These are phyloP conservation scores for Heliamphora pulchella DNA, from an alignment of 179 eudicot species.

Conservation along the genomic window DNA sequence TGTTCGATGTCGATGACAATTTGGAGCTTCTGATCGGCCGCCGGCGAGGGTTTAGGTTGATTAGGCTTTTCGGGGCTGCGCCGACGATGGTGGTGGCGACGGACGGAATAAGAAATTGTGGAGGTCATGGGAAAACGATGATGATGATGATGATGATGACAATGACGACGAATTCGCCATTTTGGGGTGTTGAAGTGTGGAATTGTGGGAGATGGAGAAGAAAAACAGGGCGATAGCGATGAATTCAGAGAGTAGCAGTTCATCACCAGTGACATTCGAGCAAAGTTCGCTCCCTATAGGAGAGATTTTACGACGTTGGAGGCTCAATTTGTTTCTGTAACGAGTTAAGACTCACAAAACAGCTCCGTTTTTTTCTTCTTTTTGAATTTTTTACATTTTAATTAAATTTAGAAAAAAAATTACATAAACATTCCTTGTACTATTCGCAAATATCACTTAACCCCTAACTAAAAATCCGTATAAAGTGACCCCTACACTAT, in stretches of 20 bases:
- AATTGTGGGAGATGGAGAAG: neutral
- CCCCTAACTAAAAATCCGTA: too few species aligned
- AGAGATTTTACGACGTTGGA: too few species aligned
- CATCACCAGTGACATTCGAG: too few species aligned
- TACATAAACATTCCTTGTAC: too few species aligned
- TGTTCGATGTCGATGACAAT: slow-evolving; percentile 38
- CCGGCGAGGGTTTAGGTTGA: slow-evolving; percentile 19
- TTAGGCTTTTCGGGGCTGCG: slow-evolving; percentile 19
- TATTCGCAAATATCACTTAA: too few species aligned
- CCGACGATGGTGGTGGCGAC: slow-evolving; percentile 37
- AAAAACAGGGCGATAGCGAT: neutral
- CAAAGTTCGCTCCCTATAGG: too few species aligned
- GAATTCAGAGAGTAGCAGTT: neutral
- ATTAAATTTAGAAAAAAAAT: too few species aligned
- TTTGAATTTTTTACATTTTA: too few species aligned
- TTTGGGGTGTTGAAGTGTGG: neutral
- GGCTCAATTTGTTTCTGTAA: too few species aligned
- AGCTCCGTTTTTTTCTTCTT: too few species aligned
- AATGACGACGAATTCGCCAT: neutral
- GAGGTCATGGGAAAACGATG: neutral
- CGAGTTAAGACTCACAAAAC: too few species aligned
- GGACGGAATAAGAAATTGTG: slow-evolving; percentile 32
- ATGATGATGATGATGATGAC: neutral
- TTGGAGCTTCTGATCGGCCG: slow-evolving; percentile 35
- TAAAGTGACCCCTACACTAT: too few species aligned